phyloP scores from a whole-genome alignment of 164 flowering plant genomes.

The Malania oleifera region DNA sequence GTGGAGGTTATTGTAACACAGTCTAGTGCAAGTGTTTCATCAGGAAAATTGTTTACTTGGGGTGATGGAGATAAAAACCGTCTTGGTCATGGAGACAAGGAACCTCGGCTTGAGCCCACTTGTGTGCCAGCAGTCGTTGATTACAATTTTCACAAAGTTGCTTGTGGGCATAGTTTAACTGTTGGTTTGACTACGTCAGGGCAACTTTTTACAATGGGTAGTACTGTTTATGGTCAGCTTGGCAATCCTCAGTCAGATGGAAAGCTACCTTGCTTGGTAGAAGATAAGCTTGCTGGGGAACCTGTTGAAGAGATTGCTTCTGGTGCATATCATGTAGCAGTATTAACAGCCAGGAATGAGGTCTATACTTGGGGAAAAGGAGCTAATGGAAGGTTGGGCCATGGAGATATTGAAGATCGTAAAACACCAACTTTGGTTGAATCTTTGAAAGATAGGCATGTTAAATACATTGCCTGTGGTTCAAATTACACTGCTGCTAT shows the following conservation, averaged over 20 bases:
- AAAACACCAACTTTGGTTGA: conserved; percentile 4
- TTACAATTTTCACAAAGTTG: conserved; percentile 60
- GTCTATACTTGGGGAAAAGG: conserved; percentile 8
- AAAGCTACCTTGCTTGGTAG: conserved; percentile 67
- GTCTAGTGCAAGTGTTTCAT: conserved; percentile 61
- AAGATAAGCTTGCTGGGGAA: conserved; percentile 59
- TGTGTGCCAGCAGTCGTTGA: conserved; percentile 78
- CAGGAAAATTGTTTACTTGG: conserved; percentile 83
- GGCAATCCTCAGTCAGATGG: conserved; percentile 75
- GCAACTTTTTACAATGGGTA: conserved; percentile 76
- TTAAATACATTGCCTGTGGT: conserved; percentile 4
- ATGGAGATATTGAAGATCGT: conserved; percentile 1
- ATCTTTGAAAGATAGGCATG: conserved; percentile 4
- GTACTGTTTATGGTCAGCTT: conserved; percentile 80
- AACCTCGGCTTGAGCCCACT: conserved; percentile 66
- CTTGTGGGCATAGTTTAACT: conserved; percentile 85
- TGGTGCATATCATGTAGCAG: conserved; percentile 5
- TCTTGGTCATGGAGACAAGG: conserved; percentile 87
- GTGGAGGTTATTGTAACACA: conserved; percentile 81
- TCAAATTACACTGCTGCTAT: conserved; percentile 3
- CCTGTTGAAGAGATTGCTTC: conserved; percentile 61
- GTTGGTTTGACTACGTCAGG: conserved; percentile 75
- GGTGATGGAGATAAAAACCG: conserved; percentile 88
- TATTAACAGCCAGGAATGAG: conserved; percentile 5
- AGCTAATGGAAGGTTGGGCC: conserved; percentile 5